Base-by-base conservation (phyloP, 192 early-diverging fungal genomes). In the Coemansia sp. region DNA sequence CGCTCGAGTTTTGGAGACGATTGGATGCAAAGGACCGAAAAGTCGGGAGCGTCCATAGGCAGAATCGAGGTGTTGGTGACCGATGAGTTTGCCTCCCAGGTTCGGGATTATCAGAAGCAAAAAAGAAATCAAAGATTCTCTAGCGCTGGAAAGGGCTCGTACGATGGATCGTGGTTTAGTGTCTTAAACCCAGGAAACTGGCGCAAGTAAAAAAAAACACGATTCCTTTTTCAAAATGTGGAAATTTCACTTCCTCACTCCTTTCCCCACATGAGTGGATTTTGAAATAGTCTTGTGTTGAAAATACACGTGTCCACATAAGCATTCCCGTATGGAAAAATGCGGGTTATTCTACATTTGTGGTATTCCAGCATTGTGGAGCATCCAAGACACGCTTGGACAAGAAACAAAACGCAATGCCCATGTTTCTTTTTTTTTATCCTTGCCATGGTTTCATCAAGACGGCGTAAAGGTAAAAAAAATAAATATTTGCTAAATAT, bases 81-180 rank as follows among this genome's bases (percentile, higher is more conserved):
- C 1, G 63, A 71, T 7, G 77, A 80, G 66, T 80, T 72, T 70
- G 59, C 42, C 10, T 59, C 30, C 12, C 63, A 70, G 28, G 56
- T 66, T 5, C 23, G 46, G 5, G 39, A 40, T 13, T 39, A 26
- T 12, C 49, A 78, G 48, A 37, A 34, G 0, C 26, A 53, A 28
- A 51, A 29, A 28, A 30, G 71, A 45, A 73, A 69, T 40, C 52
- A 46, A 23, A 48, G 37, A 31, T 78, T 78, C 33, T 53, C 66
- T 0, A 29, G 37, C 12, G 55, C 37, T 2, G 45, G 37, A n/a
- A 64, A 35, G 18, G 60, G 64, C n/a, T 15, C 43, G n/a, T 23
- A 59, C 4, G 76, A 72, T 52, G 76, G 76, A 34, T 72, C 76
- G 20, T 78, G 76, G 76, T 59, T 78, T 46, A 70, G 76, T 56